Base-by-base conservation (phyloP, 2,329 filamentous ascomycete species). In the Phoma herbarum region DNA sequence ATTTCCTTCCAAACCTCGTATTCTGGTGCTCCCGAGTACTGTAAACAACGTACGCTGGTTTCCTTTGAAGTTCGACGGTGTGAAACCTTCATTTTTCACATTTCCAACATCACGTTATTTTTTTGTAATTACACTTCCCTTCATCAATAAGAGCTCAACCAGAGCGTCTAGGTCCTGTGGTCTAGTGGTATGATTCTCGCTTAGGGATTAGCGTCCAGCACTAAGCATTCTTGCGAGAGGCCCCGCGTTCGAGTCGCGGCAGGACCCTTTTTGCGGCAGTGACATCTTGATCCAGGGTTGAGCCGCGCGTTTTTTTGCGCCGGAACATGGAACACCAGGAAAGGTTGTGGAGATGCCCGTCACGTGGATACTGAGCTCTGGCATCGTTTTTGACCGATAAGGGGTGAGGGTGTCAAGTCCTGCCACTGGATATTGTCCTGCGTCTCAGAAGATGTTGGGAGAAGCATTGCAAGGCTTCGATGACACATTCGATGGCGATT, bases 161-260 rank as follows among this genome's bases (percentile, higher is more conserved):
- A 22, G 14, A 6, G 18, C 29, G 16, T 23, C 16, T 14, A 6
- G 50, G 50, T 52, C 50, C 23, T 52, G 42, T 52, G 50, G 50
- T 52, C 37, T 41, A 41, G 37, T 41, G 37, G 37, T 41, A 41
- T 43, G 41, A 43, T 43, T 43, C 41, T 43, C 41, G 41, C 41
- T 43, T 43, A 43, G 41, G 41, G 41, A 23, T n/a, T 20, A 20
- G n/a, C n/a, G n/a, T 20, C n/a, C 18, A 20, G 35, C 23, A 16
- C 41, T 43, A 43, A 43, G 41, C 23, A n/a, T 14, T 25, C 8
- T 25, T 43, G 41, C 41, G 41, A 43, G 41, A 43, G 41, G 41
- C 41, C 41, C 41, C 41, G 41, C 41, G 41, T 43, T 43, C 41
- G 41, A 43, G 41, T 43, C 41, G 41, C 41, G 41, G 41, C 41